Conservation (phyloP, 805 yeast species). For the Ogataea degrootiae region DNA sequence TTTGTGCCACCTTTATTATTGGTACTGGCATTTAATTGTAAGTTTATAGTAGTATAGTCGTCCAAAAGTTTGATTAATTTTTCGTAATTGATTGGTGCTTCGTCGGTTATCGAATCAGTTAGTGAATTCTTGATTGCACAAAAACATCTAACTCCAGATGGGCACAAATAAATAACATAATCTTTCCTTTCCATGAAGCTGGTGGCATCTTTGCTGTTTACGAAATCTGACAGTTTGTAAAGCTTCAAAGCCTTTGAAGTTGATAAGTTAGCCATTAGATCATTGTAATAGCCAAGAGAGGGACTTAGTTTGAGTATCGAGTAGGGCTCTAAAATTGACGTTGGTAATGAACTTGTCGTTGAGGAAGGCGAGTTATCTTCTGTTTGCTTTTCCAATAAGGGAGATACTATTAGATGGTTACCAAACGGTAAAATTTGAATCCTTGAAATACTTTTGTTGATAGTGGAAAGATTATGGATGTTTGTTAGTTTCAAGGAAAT, state of each 20-base stretch:
- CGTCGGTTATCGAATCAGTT: conserved; percentile 31
- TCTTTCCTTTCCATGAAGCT: conserved; percentile 20
- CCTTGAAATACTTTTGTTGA: conserved; percentile 11
- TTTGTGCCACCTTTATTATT: conserved; percentile 18
- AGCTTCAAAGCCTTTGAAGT: conserved; percentile 12
- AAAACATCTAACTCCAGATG: conserved; percentile 50
- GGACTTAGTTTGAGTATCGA: conserved; percentile 43
- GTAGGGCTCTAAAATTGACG: conserved; percentile 11
- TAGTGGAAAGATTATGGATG: conserved; percentile 15
- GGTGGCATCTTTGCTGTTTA: conserved; percentile 5
- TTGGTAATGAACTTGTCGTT: neutral
- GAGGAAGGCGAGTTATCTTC: neutral
- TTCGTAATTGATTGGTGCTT: conserved; percentile 39
- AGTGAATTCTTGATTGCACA: conserved; percentile 32
- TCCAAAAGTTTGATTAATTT: conserved; percentile 33
- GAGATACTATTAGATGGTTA: conserved; percentile 34
- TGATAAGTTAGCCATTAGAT: conserved; percentile 35
- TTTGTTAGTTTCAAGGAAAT: conserved; percentile 25
- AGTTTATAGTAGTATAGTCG: conserved; percentile 29
- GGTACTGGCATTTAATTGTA: conserved; percentile 3
- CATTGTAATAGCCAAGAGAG: conserved; percentile 41
- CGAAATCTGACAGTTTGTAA: conserved; percentile 16
- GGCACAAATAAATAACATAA: conserved; percentile 45
- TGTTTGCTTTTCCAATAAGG: conserved; percentile 19
- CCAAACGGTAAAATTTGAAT: conserved; percentile 46